Evolutionary conservation across 73 alveolate species (phyloP), one percentile per base, ranked within the genome.

Genomic region (Paraurostyla sp.): DNA sequence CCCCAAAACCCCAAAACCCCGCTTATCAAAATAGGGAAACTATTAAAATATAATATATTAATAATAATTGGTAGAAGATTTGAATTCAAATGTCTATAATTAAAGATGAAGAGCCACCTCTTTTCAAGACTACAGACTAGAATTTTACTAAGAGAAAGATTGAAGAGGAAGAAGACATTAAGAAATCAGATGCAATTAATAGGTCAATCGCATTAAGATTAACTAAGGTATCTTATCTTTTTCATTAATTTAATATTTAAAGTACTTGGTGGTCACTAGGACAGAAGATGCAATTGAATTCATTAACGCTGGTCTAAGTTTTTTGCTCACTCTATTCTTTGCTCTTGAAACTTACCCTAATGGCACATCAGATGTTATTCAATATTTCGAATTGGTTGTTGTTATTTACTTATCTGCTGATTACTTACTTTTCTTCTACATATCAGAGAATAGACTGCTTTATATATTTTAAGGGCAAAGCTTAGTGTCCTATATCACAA

Each of bases 371-470:
- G 68, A n/a, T 13, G 62, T 42, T 3, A 59, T 89, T 0, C 25
- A 89, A 32, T 50, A 40, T 18, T 60, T 80, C 3, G 94, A 89
- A 85, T 27, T 80, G 7, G 40, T 49, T 18, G 25, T 89, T 6
- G 69, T 89, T 40, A 48, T 87, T 38, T 85, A 35, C 30, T 42
- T 91, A 43, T 40, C 84, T 0, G 52, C 87, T 41, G 93, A 93
- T 78, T 93, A 56, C 81, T 82, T 78, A 20, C 76, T 93, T 27
- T 71, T 76, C 62, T 91, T 93, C 88, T 81, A 59, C 54, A 73
- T 93, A 6, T 71, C 96, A 62, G 97, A 93, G 43, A 93, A 91
- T 41, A 38, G 93, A 42, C 73, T 93, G 49, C 56, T 91, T 51
- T 93, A 62, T 42, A 60, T 90, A 20, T 84, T 86, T 38, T 7